Evolutionary conservation across 169 alveolate genomes (phyloP), one percentile per base, ranked within the genome.

Genomic region (Plasmodium yoelii): DNA sequence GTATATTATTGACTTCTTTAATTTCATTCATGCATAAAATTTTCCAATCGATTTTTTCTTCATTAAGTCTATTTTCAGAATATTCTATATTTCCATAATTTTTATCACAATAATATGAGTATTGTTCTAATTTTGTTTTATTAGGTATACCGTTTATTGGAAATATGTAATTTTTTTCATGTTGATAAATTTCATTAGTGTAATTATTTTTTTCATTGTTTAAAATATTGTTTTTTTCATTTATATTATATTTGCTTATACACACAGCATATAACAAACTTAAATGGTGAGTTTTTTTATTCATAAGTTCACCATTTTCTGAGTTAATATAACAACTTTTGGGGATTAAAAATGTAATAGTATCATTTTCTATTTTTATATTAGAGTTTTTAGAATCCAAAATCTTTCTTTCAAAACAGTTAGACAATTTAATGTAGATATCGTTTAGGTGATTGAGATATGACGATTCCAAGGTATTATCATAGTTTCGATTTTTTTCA

Each of bases 261-360:
- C 91, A 86, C n/a, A 86, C 39, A 39, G 59, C 57, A 61, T 86
- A 86, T 3, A 86, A 22, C 56, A 86, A 44, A 12, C 65, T 22
- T 44, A 86, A 51, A 72, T 86, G 13, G 53, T 69, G 74, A 5
- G 86, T 42, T 67, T 47, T 51, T 24, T 49, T 53, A 42, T 39
- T 55, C 34, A 86, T 46, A 53, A 64, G 71, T 44, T 86, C 73
- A 2, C 63, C 44, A 69, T 60, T 57, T 42, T 68, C 73, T 19
- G 55, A 56, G 60, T 56, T 59, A 69, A 69, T 68, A 56, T 59
- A 86, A 65, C 91, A 86, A 70, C 91, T 86, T 72, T 68, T 65
- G 49, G 91, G 91, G 18, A 68, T 44, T 70, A 61, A 56, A 68
- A 69, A 86, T 86, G 69, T 69, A 26, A 86, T 86, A 8, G 34